These are phyloP conservation scores for Penicillium taxi DNA, from an alignment of 495 filamentous ascomycete genomes.

Conservation along the genomic window DNA sequence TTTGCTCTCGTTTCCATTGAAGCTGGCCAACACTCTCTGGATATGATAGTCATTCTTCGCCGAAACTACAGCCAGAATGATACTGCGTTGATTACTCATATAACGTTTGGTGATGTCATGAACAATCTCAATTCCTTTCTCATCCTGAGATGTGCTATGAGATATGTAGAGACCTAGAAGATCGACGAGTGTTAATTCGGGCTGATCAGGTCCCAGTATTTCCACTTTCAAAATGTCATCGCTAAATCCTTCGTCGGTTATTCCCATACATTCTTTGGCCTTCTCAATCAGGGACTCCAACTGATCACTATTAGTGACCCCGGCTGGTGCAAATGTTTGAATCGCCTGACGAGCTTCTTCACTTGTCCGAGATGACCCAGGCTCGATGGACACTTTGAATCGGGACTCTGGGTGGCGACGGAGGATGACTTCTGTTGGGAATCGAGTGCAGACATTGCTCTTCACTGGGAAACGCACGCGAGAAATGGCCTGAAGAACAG, in stretches of 20 bases:
- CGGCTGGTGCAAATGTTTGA: slow-evolving; percentile 4
- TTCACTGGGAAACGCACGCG: slow-evolving; percentile 23
- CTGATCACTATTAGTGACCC: slow-evolving; percentile 19
- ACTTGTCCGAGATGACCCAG: slow-evolving; percentile 17
- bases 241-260: slow-evolving; percentile 39
- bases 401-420: slow-evolving; percentile 15
- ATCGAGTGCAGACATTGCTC: slow-evolving; percentile 23
- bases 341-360: slow-evolving; percentile 10
- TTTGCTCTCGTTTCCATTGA: neutral
- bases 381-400: slow-evolving; percentile 39
- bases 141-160: slow-evolving; percentile 25
- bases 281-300: slow-evolving; percentile 36
- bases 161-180: slow-evolving; percentile 47
- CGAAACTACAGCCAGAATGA: slow-evolving; percentile 57
- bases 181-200: slow-evolving; percentile 51
- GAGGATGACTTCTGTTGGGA: slow-evolving; percentile 26
- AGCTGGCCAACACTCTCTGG: slow-evolving; percentile 31
- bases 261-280: slow-evolving; percentile 46
- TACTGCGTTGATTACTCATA: slow-evolving; percentile 48
- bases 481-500: slow-evolving; percentile 41
- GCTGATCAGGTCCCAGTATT: slow-evolving; percentile 42
- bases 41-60: slow-evolving; percentile 43
- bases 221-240: slow-evolving; percentile 47
- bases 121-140: slow-evolving; percentile 36
- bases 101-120: slow-evolving; percentile 47